Percentiles rank a stretch among this genome's conserved stretches.
These are phyloP conservation scores for Cymbopogon flexuosus DNA, from an alignment of 202 grass and related monocot species.

Conservation along the genomic window DNA sequence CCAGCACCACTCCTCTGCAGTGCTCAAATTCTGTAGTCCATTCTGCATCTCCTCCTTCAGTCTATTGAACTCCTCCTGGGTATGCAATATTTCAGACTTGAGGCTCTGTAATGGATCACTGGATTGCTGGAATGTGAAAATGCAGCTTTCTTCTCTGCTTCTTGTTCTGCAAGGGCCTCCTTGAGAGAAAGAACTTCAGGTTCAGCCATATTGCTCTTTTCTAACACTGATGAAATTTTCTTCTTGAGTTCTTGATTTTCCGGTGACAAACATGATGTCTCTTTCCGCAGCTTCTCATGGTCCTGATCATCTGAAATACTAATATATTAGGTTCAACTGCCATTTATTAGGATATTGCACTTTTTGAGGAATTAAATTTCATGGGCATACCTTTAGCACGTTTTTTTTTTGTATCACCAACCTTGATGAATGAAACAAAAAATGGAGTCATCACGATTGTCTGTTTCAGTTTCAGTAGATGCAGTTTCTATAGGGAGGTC, in stretches of 20 bases:
- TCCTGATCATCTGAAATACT: conserved; percentile 49
- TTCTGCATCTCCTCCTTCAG: conserved; percentile 73
- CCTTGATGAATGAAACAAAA: conserved; percentile 53
- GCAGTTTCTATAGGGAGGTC: conserved; percentile 58
- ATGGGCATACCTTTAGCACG: conserved; percentile 49
- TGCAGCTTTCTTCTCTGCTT: conserved; percentile 59
- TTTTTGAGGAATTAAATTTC: conserved; percentile 8
- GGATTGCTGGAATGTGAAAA: conserved; percentile 61
- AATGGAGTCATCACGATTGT: conserved; percentile 49
- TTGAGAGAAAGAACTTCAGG: conserved; percentile 54
- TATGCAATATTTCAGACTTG: conserved; percentile 68
- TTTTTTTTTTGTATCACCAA: conserved; percentile 51
- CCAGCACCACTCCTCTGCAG: conserved; percentile 56
- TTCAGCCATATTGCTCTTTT: conserved; percentile 49
- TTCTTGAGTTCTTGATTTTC: conserved; percentile 93
- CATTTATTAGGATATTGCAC: not conserved
- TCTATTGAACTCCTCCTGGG: conserved; percentile 71
- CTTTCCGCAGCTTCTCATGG: conserved; percentile 72
- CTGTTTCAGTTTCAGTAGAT: conserved; percentile 33
- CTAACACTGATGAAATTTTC: conserved; percentile 50
- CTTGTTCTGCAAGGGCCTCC: conserved; percentile 51
- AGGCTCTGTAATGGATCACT: conserved; percentile 54
- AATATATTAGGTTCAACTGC: conserved; percentile 15
- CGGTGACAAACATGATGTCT: conserved; percentile 64
- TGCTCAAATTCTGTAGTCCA: conserved; percentile 52